phyloP scores from a whole-genome alignment of 305 asterid genomes.

The Solanum aculeatissimum region DNA sequence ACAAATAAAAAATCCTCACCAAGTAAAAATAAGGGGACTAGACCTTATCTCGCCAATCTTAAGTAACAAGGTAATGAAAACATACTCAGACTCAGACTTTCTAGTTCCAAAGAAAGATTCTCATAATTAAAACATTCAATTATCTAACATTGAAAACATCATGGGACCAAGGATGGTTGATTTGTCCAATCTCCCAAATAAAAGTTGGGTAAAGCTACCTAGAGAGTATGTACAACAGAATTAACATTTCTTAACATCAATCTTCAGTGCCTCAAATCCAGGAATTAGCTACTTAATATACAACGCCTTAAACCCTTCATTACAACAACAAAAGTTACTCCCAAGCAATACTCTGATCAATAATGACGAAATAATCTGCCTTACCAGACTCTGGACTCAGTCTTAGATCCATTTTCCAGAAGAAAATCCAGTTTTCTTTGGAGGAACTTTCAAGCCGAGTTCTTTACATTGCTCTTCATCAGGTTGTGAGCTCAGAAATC shows the following conservation, averaged over 20 bases:
- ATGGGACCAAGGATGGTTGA: not conserved
- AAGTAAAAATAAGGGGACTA: not conserved
- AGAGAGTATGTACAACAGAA: not conserved
- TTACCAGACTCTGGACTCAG: not conserved
- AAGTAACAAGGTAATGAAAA: not conserved
- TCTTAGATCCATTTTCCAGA: constrained; percentile 2
- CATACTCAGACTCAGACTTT: too few species aligned
- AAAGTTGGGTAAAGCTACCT: not conserved
- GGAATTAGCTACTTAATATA: not conserved
- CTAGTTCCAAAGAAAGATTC: not conserved
- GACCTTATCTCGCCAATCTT: not conserved
- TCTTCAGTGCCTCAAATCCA: not conserved
- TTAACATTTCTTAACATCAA: not conserved
- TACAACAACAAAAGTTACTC: not conserved
- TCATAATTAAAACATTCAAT: not conserved
- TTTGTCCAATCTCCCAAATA: not conserved
- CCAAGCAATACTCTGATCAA: not conserved
- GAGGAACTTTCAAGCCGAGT: constrained; percentile 45
- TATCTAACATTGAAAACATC: not conserved
- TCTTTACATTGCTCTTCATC: constrained; percentile 71
- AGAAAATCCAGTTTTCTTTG: constrained; percentile 26
- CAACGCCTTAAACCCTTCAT: not conserved
- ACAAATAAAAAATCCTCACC: not conserved
- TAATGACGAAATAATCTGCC: not conserved
- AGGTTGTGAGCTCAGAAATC: constrained; percentile 41